Evolutionary conservation across 305 asterid species (phyloP), one percentile per base, ranked within the genome.

Genomic region (Nicotiana rustica): DNA sequence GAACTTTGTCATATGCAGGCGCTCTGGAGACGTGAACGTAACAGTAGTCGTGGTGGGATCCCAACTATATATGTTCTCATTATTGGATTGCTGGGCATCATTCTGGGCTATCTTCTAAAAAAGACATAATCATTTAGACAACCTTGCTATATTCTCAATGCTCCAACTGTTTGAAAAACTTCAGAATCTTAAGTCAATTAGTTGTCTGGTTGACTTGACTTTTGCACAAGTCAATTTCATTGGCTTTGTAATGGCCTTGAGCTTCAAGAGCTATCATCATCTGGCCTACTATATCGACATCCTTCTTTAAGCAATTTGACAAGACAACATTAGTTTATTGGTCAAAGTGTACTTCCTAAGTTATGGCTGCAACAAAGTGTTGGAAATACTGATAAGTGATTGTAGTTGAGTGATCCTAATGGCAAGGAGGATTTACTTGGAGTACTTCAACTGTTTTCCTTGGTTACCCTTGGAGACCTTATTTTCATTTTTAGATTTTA

Each of bases 81-180:
- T 69, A 84, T 91, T 69, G 94, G 89, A 56, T 88, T 93, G 86
- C 85, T 93, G 65, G 93, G 94, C 77, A 83, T 91, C 84, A 84
- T 90, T 33, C 79, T 92, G 88, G 97, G 97, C 55, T 93, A 92
- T 84, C 91, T 90, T 59, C 80, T 90, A 79, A 90, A 91, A 91
- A 87, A 88, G 83, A 86, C 90, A 55, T 88, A 85, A 88, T 85
- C 64, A 12, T 14, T 25, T 73, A 49, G 21, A 47, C 44, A 14
- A 47, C 25, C 67, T 56, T 41, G 19, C 33, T 36, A 13, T 60
- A 82, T 55, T 38, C 38, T 81, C 64, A 59, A 75, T 69, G 41
- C 87, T 71, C 73, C 57, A 82, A 86, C 85, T 85, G 89, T 84
- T 87, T 76, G 73, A 86, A 83, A 81, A 78, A 78, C 33, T 75